Conservation (phyloP, 2,329 filamentous ascomycete species). For the Paecilomyces variotii region DNA sequence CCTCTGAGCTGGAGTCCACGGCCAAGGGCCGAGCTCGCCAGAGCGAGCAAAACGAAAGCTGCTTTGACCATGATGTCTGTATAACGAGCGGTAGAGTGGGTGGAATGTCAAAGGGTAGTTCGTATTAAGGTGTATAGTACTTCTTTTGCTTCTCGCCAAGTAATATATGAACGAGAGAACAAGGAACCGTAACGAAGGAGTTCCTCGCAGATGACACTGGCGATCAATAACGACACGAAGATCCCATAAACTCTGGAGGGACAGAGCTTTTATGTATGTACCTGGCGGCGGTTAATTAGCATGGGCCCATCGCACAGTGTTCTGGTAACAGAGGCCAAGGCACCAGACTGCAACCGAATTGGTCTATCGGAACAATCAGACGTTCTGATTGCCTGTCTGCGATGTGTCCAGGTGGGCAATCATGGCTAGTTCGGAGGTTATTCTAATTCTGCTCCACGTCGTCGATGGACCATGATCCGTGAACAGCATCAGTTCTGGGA, state of each 20-base stretch:
- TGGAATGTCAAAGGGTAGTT: not conserved
- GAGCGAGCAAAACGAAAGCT: slow-evolving; percentile 11
- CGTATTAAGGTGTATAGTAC: not conserved
- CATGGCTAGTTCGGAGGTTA: not conserved
- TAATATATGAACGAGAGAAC: slow-evolving; percentile 16
- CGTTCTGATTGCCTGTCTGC: not conserved
- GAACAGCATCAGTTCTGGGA: not conserved
- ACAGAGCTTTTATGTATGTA: slow-evolving; percentile 1
- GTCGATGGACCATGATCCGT: not conserved
- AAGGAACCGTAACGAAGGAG: slow-evolving; percentile 42
- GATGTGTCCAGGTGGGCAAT: not conserved
- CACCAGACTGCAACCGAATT: not conserved
- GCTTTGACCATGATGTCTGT: slow-evolving; percentile 4
- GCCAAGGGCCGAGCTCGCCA: slow-evolving; percentile 11
- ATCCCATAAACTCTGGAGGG: slow-evolving; percentile 4
- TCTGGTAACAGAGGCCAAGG: not conserved
- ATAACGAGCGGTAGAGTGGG: slow-evolving; percentile 8
- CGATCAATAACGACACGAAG: slow-evolving; percentile 10
- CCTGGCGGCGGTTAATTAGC: not conserved
- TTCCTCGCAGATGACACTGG: slow-evolving; percentile 19
- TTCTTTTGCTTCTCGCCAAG: not conserved
- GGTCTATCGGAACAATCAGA: not conserved
- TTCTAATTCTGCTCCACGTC: not conserved
- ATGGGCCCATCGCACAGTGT: not conserved
- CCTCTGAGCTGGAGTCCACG: slow-evolving; percentile 3